phyloP scores from a whole-genome alignment of 768 basidiomycete genomes.

The Leccinum barrowsii region DNA sequence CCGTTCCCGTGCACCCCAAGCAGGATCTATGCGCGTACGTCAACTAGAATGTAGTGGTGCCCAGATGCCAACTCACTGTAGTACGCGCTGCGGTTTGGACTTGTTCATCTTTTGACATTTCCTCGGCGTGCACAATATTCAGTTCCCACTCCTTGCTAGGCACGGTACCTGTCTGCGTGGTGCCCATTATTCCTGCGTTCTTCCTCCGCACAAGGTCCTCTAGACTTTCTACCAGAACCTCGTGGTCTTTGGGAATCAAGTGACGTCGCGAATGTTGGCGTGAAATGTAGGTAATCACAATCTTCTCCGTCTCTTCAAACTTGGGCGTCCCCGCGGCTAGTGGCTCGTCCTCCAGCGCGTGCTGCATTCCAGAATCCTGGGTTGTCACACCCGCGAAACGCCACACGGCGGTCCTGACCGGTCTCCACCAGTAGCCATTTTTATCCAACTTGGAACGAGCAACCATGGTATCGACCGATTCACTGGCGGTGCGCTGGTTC shows the following conservation, averaged over 20 bases:
- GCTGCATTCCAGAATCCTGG: slow-evolving; percentile 15
- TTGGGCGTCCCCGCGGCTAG: slow-evolving; percentile 7
- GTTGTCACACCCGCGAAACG: slow-evolving; percentile 56
- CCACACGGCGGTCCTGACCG: slow-evolving; percentile 62
- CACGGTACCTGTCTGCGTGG: not conserved
- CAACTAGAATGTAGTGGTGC: not conserved
- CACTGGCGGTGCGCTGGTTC: slow-evolving; percentile 70
- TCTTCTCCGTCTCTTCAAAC: slow-evolving; percentile 41
- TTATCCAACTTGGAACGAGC: slow-evolving; percentile 31
- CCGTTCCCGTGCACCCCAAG: slow-evolving; percentile 80
- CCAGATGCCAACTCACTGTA: slow-evolving; percentile 46
- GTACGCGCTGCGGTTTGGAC: slow-evolving; percentile 60
- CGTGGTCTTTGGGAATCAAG: slow-evolving; percentile 54
- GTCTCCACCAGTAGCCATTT: slow-evolving; percentile 71
- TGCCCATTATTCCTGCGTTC: slow-evolving; percentile 18
- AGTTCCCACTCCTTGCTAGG: slow-evolving; percentile 51
- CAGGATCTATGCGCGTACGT: slow-evolving; percentile 45
- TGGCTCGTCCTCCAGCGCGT: not conserved
- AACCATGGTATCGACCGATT: slow-evolving; percentile 56
- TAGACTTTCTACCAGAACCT: slow-evolving; percentile 48
- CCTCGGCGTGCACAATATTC: slow-evolving; percentile 58
- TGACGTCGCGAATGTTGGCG: slow-evolving; percentile 55
- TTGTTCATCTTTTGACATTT: slow-evolving; percentile 73
- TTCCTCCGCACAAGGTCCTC: slow-evolving; percentile 45
- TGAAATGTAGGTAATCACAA: slow-evolving; percentile 72